These are phyloP conservation scores for Alternaria conjuncta DNA, from an alignment of 2,329 filamentous ascomycete species.

Conservation along the genomic window DNA sequence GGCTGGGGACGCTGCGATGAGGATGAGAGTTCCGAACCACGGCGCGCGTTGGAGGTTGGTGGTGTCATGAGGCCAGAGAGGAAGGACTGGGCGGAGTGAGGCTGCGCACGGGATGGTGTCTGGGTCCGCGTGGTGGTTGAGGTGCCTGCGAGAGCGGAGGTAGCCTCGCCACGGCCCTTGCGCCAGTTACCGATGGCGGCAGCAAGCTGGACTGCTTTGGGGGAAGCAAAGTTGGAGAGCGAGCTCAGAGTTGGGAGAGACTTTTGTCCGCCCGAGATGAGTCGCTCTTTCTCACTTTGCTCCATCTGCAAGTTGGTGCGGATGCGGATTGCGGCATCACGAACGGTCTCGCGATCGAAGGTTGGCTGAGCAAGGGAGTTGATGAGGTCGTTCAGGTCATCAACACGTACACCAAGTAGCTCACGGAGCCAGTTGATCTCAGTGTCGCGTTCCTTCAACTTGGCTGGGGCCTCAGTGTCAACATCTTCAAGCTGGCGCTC, in stretches of 20 bases:
- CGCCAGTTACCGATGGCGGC: constrained; percentile 98
- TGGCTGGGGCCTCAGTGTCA: constrained; percentile 78
- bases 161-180: constrained; percentile 62
- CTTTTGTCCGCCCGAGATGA: constrained; percentile 67
- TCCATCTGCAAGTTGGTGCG: constrained; percentile 98
- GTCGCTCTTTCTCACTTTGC: constrained; percentile 89
- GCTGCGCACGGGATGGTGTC: constrained; percentile 48
- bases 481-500: constrained; percentile 72
- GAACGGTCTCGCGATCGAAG: constrained; percentile 79
- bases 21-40: constrained; percentile 59
- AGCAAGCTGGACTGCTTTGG: constrained; percentile 86
- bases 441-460: constrained; percentile 89
- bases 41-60: constrained; percentile 76
- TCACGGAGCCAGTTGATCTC: constrained; percentile 96
- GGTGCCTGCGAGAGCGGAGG: constrained; percentile 53
- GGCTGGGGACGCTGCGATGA: constrained; percentile 33
- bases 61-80: constrained; percentile 86
- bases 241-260: constrained; percentile 78
- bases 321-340: constrained; percentile 89
- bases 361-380: constrained; percentile 74
- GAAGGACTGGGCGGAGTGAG: constrained; percentile 63
- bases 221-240: constrained; percentile 77
- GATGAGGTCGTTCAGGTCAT: constrained; percentile 93
- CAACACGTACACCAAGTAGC: constrained; percentile 85
- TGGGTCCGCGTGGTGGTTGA: constrained; percentile 43